Evolutionary conservation across 2,329 filamentous ascomycete species (phyloP), one percentile per base, ranked within the genome.

Genomic region (Pseudogymnoascus sp.): DNA sequence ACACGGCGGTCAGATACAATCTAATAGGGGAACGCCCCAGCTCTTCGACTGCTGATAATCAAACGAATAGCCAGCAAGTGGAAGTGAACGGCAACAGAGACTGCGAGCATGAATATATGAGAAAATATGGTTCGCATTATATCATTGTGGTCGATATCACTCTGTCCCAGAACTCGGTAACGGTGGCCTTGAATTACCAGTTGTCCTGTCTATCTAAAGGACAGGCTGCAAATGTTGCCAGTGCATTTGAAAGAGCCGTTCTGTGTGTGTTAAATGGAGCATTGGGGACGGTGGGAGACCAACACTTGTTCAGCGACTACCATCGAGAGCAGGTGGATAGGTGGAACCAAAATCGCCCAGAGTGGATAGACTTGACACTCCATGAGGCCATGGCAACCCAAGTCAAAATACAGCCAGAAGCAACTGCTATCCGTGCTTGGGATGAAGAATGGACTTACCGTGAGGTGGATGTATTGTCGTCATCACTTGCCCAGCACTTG

Each of bases 391-490:
- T 66, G 4, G 58, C 59, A 42, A 35, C 33, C 7, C 63, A 63
- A 41, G 65, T 59, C 10, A 33, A 8, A 25, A n/a, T 27, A 10
- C 48, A 36, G 9, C 64, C 66, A 29, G 25, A 62, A 13, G 39
- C 64, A 33, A 42, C 61, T 10, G 67, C 67, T 21, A 59, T 68
- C 29, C 61, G 59, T 36, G 59, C 63, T 13, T 68, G 66, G 66
- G 67, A 69, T 44, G 62, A 41, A 4, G 31, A 63, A 12, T 63
- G 65, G 6, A 66, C 66, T 9, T 69, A 68, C 21, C 44, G 42
- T 5, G 39, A 65, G 21, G 35, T 69, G 25, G 61, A 68, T 29
- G 29, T 44, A 9, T 13, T 55, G n/a, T 63, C 64, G 10, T 44
- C 41, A 44, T 13, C 9, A 44, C 41, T 71, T 8, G 67, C 69